Base-by-base conservation (phyloP, 2,329 filamentous ascomycete species). In the Moelleriella libera region DNA sequence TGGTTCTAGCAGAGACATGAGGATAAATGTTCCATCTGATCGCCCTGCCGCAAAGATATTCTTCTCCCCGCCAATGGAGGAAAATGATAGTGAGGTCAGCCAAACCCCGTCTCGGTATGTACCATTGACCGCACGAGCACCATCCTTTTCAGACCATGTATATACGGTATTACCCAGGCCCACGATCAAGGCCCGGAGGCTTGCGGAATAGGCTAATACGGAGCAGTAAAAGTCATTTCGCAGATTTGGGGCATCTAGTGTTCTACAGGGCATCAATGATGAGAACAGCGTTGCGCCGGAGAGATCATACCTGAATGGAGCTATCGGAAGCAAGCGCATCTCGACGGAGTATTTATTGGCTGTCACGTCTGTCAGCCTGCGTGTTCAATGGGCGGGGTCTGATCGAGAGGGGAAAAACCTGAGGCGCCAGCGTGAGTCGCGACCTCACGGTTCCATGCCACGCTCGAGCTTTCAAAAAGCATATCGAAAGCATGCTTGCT, bases 181-280 rank as follows among this genome's bases (percentile, higher is more conserved):
- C 14, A 97, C 86, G 14, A 88, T 90, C 12, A 98, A 74, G 11
- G 83, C 85, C 47, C 84, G 77, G 45, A 80, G 76, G 6, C 78
- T 84, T 41, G 75, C 64, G 0, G 84, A 94, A 62, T 95, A 97
- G 8, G 92, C 88, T 47, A 98, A 72, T 2, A 89, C 74, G 0
- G 89, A 92, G 65, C 88, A 96, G 62, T 98, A 98, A 62, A 89
- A 98, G 63, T 98, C 90, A 57, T 97, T 88, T 48, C 88, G 80
- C n/a, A 97, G 71, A 46, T 80, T 78, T 3, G 89, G 88, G 7
- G 90, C 90, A 65, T 96, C 88, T 5, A 98, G 73, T 6, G 96
- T 85, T 66, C 80, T 84, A 8, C 7, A 9, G n/a, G 8, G 40
- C n/a, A 11, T 28, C 12, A 37, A 43, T 8, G 29, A 9, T 9